Conservation (phyloP, 1,284 basidiomycete genomes). For the Stygiomarasmius scandens region DNA sequence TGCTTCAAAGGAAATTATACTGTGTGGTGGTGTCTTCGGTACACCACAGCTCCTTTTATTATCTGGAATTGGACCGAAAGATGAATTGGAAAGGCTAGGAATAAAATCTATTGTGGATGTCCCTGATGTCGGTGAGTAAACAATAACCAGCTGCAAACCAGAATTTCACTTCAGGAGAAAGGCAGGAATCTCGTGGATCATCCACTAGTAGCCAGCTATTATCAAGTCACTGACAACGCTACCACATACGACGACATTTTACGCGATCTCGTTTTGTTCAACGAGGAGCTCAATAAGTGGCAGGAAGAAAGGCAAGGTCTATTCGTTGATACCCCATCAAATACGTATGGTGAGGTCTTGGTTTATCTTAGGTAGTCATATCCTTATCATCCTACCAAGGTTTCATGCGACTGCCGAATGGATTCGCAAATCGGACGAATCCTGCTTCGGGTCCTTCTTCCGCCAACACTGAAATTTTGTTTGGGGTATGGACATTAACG, state of each 20-base stretch:
- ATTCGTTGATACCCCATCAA: slow-evolving; percentile 20
- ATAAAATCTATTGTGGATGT: slow-evolving; percentile 2
- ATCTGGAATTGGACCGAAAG: slow-evolving; percentile 14
- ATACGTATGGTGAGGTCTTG: slow-evolving; percentile 24
- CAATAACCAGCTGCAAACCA: not conserved
- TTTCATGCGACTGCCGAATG: slow-evolving; percentile 26
- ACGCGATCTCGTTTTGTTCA: not conserved
- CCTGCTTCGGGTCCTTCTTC: slow-evolving; percentile 38
- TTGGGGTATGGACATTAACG: slow-evolving; percentile 25
- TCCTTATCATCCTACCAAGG: too few relatives aligned
- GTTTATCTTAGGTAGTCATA: too few relatives aligned
- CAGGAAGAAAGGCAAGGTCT: slow-evolving; percentile 25
- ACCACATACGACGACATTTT: not conserved
- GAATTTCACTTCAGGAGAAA: too few relatives aligned
- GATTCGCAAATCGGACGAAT: slow-evolving; percentile 23
- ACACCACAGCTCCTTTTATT: slow-evolving; percentile 14
- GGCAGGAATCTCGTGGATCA: not conserved
- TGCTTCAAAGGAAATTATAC: slow-evolving; percentile 29
- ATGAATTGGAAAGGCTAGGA: not conserved
- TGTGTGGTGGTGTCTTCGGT: slow-evolving; percentile 25
- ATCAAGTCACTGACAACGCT: not conserved
- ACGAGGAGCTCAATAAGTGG: slow-evolving; percentile 17
- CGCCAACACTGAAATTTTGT: slow-evolving; percentile 32
- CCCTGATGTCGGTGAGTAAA: slow-evolving; percentile 12
- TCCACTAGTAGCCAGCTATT: not conserved